Conservation (phyloP, 1,139 yeast genomes). For the Geotrichum europaeum region DNA sequence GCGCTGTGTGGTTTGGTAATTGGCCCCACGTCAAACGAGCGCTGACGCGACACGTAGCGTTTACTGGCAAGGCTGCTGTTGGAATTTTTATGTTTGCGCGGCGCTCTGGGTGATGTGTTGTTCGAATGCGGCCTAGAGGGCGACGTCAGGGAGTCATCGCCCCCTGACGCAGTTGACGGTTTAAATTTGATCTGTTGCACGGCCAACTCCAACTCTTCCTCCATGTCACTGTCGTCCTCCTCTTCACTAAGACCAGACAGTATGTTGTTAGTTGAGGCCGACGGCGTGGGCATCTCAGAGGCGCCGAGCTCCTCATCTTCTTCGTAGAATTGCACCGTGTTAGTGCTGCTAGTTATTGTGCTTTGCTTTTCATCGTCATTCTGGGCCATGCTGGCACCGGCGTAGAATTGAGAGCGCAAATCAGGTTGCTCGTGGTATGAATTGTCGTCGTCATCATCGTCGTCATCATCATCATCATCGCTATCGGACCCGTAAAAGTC, state of each 20-base stretch:
- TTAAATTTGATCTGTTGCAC: constrained; percentile 29
- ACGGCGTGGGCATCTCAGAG: not conserved
- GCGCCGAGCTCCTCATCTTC: not conserved
- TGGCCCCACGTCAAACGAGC: constrained; percentile 10
- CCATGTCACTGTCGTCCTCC: constrained; percentile 37
- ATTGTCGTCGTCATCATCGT: not conserved
- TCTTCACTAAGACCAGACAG: constrained; percentile 23
- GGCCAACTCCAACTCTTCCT: constrained; percentile 33
- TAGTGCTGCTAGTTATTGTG: not conserved
- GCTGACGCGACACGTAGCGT: constrained; percentile 5
- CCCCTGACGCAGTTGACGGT: constrained; percentile 18
- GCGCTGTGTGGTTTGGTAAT: not conserved
- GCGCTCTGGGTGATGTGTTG: constrained; percentile 22
- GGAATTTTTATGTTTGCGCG: constrained; percentile 11
- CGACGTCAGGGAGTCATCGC: constrained; percentile 16
- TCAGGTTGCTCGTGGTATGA: constrained; percentile 8
- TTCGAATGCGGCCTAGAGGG: constrained; percentile 21
- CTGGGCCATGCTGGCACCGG: not conserved
- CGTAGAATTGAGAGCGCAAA: not conserved
- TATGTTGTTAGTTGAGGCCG: constrained; percentile 11
- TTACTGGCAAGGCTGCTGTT: constrained; percentile 6
- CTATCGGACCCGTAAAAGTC: constrained; percentile 19
- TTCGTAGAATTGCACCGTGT: not conserved
- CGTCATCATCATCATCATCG: constrained; percentile 18
- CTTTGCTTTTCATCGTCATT: not conserved